phyloP scores from a whole-genome alignment of 495 filamentous ascomycete genomes.

The Amphirosellinia nigrospora region DNA sequence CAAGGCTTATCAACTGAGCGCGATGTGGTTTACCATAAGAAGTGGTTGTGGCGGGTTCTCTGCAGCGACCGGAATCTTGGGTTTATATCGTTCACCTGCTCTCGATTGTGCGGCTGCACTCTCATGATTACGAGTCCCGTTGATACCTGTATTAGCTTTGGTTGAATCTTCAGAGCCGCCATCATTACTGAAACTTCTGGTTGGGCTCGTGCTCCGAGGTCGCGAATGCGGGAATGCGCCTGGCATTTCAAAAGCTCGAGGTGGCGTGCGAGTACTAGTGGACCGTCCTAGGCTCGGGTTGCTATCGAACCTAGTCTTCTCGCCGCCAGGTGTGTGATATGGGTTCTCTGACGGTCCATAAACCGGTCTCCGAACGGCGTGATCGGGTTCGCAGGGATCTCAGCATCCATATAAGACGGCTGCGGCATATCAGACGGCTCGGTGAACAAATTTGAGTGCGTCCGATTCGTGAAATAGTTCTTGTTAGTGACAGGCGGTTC shows the following conservation, averaged over 20 bases:
- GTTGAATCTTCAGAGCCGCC: conserved; percentile 30
- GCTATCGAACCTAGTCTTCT: conserved; percentile 65
- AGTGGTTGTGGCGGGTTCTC: conserved; percentile 15
- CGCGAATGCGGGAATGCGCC: conserved; percentile 30
- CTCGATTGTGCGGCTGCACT: conserved; percentile 26
- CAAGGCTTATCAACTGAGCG: background rate
- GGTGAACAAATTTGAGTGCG: conserved; percentile 40
- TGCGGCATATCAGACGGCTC: conserved; percentile 47
- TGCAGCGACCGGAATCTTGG: conserved; percentile 17
- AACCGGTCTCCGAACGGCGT: conserved; percentile 51
- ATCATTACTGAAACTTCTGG: conserved; percentile 34
- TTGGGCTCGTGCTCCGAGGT: conserved; percentile 35
- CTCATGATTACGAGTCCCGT: conserved; percentile 4
- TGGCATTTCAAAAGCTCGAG: conserved; percentile 30
- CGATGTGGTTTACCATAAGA: conserved; percentile 28
- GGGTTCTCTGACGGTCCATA: conserved; percentile 66
- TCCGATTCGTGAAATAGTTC: conserved; percentile 49
- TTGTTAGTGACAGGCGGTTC: conserved; percentile 51
- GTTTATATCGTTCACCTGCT: conserved; percentile 40
- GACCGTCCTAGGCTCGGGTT: conserved; percentile 31
- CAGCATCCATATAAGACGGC: conserved; percentile 24
- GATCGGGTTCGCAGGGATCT: conserved; percentile 46
- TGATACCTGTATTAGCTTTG: conserved; percentile 10
- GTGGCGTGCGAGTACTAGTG: conserved; percentile 33
- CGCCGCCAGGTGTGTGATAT: conserved; percentile 72